Percentiles rank a stretch among this genome's conserved stretches.
Evolutionary conservation across 192 early-diverging fungal species (phyloP).

Genomic region (Linnemannia elongata): DNA sequence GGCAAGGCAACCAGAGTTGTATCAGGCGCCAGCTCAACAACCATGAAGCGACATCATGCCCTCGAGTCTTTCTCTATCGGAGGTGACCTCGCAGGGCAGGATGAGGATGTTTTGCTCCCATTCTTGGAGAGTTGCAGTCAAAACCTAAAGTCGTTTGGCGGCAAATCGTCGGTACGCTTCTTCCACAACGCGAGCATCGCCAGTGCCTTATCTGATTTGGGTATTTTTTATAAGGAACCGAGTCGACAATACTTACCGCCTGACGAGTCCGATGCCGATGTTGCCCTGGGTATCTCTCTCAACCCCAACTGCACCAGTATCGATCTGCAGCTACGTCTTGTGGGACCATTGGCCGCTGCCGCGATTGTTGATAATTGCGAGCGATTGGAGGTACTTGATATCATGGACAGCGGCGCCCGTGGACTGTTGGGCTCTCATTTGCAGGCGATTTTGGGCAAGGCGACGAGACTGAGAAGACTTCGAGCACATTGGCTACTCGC

Average conservation of each 20-base stretch:
- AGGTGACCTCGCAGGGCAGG: not conserved
- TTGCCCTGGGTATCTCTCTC: not conserved
- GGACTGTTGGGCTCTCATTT: slow-evolving; percentile 3
- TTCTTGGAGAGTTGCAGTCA: slow-evolving; percentile 3
- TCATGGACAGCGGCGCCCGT: not conserved
- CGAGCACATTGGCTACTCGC: slow-evolving; percentile 10
- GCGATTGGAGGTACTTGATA: not conserved
- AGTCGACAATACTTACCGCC: not conserved
- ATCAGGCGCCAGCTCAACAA: not conserved
- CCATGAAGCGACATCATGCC: not conserved
- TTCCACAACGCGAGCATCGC: not conserved
- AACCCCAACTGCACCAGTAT: not conserved
- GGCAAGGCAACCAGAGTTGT: not conserved
- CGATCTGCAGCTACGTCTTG: not conserved
- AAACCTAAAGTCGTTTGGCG: not conserved
- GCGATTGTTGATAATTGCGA: slow-evolving; percentile 4
- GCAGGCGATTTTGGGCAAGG: not conserved
- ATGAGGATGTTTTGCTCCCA: not conserved
- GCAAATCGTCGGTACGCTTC: too few species aligned
- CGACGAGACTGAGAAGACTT: not conserved
- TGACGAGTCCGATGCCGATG: too few species aligned
- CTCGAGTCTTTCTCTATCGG: not conserved
- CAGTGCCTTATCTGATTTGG: not conserved
- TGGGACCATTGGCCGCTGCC: not conserved
- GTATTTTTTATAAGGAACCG: not conserved